A percentile compares a stretch with the other conserved stretches of the same genome.
Evolutionary conservation across 2,329 filamentous ascomycete species (phyloP).

Genomic region (Sclerotinia minor): DNA sequence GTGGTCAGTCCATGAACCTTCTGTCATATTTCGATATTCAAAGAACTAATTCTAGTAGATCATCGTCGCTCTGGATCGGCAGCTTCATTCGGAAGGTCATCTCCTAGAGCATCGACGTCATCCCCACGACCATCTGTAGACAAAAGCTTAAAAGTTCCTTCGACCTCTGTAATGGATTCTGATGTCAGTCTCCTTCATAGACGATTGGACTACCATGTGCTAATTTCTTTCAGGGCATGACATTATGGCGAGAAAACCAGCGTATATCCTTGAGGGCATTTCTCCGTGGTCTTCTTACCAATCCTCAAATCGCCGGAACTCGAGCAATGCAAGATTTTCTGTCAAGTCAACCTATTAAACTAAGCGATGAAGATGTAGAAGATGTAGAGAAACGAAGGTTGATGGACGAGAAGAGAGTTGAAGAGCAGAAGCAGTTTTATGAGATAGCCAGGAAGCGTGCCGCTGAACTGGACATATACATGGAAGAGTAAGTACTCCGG

Average conservation of each 20-base stretch:
- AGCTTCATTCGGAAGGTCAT: slow-evolving; percentile 24
- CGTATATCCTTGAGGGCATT: slow-evolving; percentile 89
- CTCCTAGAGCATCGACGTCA: slow-evolving; percentile 16
- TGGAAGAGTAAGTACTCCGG: slow-evolving; percentile 72
- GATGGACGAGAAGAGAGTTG: slow-evolving; percentile 83
- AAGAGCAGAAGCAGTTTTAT: slow-evolving; percentile 93
- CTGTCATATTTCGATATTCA: not conserved
- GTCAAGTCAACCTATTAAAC: slow-evolving; percentile 66
- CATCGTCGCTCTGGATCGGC: slow-evolving; percentile 29
- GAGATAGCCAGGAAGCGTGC: slow-evolving; percentile 90
- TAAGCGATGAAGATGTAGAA: slow-evolving; percentile 78
- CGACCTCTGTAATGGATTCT: slow-evolving; percentile 14
- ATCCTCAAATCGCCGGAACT: slow-evolving; percentile 79
- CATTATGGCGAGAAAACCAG: slow-evolving; percentile 83
- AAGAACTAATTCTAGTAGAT: slow-evolving; percentile 26
- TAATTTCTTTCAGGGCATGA: slow-evolving; percentile 44
- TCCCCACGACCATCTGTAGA: slow-evolving; percentile 26
- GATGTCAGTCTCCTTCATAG: slow-evolving; percentile 25
- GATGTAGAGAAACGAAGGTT: slow-evolving; percentile 79
- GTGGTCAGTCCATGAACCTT: slow-evolving; percentile 40
- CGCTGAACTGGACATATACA: slow-evolving; percentile 92
- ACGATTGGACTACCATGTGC: not conserved
- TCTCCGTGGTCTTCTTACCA: slow-evolving; percentile 80
- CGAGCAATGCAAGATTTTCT: slow-evolving; percentile 85
- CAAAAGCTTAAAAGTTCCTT: not conserved